A percentile compares a stretch with the other conserved stretches of the same genome.
Evolutionary conservation across 139 green algal species (phyloP).

Genomic region (Coelastrella sp.): DNA sequence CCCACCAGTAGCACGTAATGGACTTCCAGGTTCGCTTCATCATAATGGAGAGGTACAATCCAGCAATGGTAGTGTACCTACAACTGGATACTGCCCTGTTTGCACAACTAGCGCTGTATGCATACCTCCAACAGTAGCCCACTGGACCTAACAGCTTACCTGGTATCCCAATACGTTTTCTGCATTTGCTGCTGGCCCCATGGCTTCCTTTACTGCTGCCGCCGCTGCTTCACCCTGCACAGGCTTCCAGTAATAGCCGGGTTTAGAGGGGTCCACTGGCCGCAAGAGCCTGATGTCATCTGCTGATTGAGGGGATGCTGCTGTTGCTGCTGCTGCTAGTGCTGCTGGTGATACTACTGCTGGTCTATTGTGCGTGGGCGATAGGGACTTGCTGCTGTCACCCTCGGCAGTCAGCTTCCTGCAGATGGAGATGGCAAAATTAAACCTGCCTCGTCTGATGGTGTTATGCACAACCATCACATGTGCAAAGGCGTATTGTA

Average conservation of each 20-base stretch:
- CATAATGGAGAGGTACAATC: too few relatives aligned
- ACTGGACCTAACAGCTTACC: neutral
- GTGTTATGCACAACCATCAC: too few relatives aligned
- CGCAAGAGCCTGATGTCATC: conserved; percentile 9
- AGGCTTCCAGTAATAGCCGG: conserved; percentile 46
- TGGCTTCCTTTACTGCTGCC: neutral
- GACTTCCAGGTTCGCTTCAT: too few relatives aligned
- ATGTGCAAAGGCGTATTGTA: too few relatives aligned
- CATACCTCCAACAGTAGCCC: neutral
- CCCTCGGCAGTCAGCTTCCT: neutral
- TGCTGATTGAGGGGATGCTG: neutral
- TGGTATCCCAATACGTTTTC: conserved; percentile 1
- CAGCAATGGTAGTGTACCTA: neutral
- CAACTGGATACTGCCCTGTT: neutral
- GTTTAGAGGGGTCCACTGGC: conserved; percentile 31
- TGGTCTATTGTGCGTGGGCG: neutral
- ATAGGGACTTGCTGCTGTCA: neutral
- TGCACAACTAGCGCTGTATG: neutral
- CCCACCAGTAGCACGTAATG: too few relatives aligned
- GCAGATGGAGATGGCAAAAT: neutral
- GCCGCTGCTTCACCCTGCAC: conserved; percentile 5
- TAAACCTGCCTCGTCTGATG: too few relatives aligned
- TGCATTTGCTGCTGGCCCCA: neutral
- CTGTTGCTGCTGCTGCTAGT: neutral
- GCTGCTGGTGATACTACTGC: neutral